Evolutionary conservation across 1,284 basidiomycete genomes (phyloP), one percentile per base, ranked within the genome.

Genomic region (Ustilago cynodontis): DNA sequence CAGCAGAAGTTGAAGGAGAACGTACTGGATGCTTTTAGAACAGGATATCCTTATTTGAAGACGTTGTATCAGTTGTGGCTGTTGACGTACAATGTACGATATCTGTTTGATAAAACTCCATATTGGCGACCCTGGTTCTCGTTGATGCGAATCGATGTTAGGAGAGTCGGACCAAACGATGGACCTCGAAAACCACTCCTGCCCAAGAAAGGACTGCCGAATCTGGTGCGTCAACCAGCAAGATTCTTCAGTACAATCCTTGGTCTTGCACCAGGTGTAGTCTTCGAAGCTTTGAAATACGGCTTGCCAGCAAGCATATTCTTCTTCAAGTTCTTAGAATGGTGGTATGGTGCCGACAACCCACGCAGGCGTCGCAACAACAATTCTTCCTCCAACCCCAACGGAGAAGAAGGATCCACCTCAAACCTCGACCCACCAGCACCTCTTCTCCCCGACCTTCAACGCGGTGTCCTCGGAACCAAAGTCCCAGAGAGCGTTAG

Each of bases 301-400:
- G 89, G 95, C 16, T 90, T 97, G 11, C 94, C 97, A 2, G 93
- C 93, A 3, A 92, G 94, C 37, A 95, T 99, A 70, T 97, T 99
- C 86, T 92, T 94, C 85, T 90, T 99, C 88, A 98, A 97, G 87
- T 96, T 99, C 86, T 89, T 98, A 33, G 95, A 99, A 87, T 99
- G 97, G 95, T 99, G 97, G 95, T 99, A 98, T 86, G 96, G 94
- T 18, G 93, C 95, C 10, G 90, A 91, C 31, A 98, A 95, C 2
- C 95, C 95, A 0, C 64, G 82, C 9, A 72, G 81, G 0, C 76
- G 86, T 13, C 59, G 80, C 3, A 70, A 56, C 37, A 65, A 47
- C 24, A 50, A 24, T 22, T 39, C 39, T 22, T 26, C 73, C 89
- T 91, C 64, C 89, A 69, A 91, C 39, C 10, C 14, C 31, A 59